Evolutionary conservation across 2,329 filamentous ascomycete species (phyloP).

Genomic region (Furcasterigmium sp.): DNA sequence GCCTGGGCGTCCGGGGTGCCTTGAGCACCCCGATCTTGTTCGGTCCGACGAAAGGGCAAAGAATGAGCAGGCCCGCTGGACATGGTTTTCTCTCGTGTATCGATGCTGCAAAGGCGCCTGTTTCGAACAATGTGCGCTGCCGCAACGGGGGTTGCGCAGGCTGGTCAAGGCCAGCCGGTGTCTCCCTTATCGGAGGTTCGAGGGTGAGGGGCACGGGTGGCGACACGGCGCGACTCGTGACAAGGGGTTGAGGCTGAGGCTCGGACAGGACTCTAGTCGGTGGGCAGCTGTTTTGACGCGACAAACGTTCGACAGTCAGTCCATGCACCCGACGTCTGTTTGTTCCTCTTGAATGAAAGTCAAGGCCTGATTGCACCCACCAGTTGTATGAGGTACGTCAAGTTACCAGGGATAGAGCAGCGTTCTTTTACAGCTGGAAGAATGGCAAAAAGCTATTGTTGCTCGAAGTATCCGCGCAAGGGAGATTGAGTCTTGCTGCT

Average conservation of each 20-base stretch:
- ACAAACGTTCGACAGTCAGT: neutral
- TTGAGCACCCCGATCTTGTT: neutral
- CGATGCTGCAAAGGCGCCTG: neutral
- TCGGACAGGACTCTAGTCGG: neutral
- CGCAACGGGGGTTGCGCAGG: too few species aligned
- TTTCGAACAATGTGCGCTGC: too few species aligned
- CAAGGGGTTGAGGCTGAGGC: neutral
- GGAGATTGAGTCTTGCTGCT: too few species aligned
- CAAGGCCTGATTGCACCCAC: neutral
- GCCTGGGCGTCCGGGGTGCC: slow-evolving; percentile 4
- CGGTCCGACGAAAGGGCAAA: slow-evolving; percentile 6
- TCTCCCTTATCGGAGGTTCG: neutral
- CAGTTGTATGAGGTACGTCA: neutral
- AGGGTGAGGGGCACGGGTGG: too few species aligned
- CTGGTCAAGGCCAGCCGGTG: too few species aligned
- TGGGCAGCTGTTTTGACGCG: neutral
- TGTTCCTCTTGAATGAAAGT: too few species aligned
- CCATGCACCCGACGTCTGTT: neutral
- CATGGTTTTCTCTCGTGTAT: slow-evolving; percentile 7
- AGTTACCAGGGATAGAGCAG: neutral
- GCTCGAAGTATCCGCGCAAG: too few species aligned
- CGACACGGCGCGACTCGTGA: slow-evolving; percentile 1
- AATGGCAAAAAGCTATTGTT: too few species aligned
- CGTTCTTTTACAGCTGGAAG: too few species aligned
- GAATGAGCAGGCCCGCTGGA: slow-evolving; percentile 12